Conservation (phyloP, 257 asterid species). For the Ligustrum vulgare region DNA sequence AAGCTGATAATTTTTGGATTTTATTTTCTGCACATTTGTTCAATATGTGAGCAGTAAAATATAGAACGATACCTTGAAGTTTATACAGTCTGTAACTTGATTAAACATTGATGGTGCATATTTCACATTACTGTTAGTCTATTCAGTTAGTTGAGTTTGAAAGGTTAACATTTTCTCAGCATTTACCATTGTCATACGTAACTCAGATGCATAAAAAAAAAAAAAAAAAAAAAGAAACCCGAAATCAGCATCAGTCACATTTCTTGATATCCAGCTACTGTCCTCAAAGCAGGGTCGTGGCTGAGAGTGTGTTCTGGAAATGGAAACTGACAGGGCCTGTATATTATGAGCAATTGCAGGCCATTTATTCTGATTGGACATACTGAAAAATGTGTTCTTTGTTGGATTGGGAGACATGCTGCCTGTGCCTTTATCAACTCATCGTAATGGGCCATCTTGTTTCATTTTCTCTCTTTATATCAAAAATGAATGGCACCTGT, state of each 20-base stretch:
- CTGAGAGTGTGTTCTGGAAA: conserved; percentile 12
- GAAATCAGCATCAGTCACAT: background rate
- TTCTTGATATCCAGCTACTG: background rate
- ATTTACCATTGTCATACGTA: conserved; percentile 3
- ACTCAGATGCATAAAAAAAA: background rate
- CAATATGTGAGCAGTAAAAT: background rate
- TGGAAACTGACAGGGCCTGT: conserved; percentile 1
- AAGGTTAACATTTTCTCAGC: background rate
- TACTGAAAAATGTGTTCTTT: background rate
- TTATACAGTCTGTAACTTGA: background rate
- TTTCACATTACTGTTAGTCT: background rate
- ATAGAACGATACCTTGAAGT: background rate
- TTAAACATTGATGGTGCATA: background rate
- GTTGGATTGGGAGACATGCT: conserved; percentile 1
- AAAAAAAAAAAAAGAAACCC: background rate
- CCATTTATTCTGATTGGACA: background rate
- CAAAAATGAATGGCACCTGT: background rate
- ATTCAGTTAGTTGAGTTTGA: background rate
- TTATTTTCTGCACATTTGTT: conserved; percentile 11
- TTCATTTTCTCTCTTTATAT: background rate
- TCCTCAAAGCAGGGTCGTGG: background rate
- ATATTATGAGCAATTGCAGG: conserved; percentile 9
- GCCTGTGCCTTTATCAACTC: background rate
- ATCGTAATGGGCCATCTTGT: background rate
- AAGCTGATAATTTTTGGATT: conserved; percentile 17